Base-by-base conservation (phyloP, 2,329 filamentous ascomycete species). In the Dothidotthia symphoricarpi region DNA sequence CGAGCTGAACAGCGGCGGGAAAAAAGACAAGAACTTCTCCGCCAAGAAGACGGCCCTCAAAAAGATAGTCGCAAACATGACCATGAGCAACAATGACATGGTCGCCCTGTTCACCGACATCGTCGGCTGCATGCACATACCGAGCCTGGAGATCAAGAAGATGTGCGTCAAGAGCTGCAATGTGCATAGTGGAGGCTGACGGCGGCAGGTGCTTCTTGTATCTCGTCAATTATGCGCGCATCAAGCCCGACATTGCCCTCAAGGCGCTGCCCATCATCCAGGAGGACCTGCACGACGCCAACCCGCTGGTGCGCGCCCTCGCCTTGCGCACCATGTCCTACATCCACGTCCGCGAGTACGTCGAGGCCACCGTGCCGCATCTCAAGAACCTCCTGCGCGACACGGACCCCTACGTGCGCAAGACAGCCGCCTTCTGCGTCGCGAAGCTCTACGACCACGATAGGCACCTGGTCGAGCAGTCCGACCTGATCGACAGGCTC, bases 81-180 rank as follows among this genome's bases (percentile, higher is more conserved):
- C 93, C 51, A 98, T 98, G 93, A 97, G 91, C 80, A 98, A 98
- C 73, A 98, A 97, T 64, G 93, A 98, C 69, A 98, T 98, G 93
- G 86, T 97, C 38, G 89, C 88, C 26, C 75, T 98, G 35, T 98
- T 98, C 57, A 89, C 91, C 13, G 93, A 98, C 64, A 86, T 98
- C 43, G 87, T 98, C 55, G 83, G 77, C 47, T 97, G 91, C 75
- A 98, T 98, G 93, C 82, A 87, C 56, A 87, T 98, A 47, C 85
- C 84, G 35, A 95, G 86, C 59, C 73, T 98, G 66, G 93, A 98
- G 71, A 96, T 98, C 71, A 98, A 98, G 80, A 98, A 98, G 77
- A 98, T 98, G 93, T 96, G 74, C 54, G 80, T 65, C 28, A 16
- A 29, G 28, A 16, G 13, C 14, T 9, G 3, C 8, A 3, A n/a